Percentiles rank a stretch among this genome's conserved stretches.
Conservation (phyloP, 805 yeast genomes). For the Kregervanrija delftensis region DNA sequence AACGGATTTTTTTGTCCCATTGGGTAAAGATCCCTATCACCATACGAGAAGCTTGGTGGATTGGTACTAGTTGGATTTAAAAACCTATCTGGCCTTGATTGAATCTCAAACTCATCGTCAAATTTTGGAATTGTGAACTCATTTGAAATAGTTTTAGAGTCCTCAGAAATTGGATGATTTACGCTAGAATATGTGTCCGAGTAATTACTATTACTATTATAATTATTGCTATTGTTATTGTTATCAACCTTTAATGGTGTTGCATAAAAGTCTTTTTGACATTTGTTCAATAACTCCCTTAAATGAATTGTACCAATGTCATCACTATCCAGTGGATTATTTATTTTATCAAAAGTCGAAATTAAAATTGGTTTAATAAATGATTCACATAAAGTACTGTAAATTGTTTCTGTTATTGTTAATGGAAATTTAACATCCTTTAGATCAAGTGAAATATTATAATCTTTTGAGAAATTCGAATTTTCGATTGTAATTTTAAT, state of each 20-base stretch:
- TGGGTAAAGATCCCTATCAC: slow-evolving; percentile 48
- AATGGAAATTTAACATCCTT: slow-evolving; percentile 2
- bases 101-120: slow-evolving; percentile 43
- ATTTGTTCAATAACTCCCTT: not conserved
- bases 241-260: not conserved
- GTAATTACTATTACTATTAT: not conserved
- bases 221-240: not conserved
- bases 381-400: not conserved
- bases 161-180: too few species aligned
- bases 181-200: not conserved
- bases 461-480: not conserved
- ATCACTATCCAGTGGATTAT: not conserved
- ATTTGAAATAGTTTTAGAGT: slow-evolving; percentile 15
- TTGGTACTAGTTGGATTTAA: not conserved
- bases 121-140: slow-evolving; percentile 41
- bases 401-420: slow-evolving; percentile 1
- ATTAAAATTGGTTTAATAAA: not conserved
- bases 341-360: too few species aligned
- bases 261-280: not conserved
- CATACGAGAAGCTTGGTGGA: slow-evolving; percentile 23
- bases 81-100: slow-evolving; percentile 6
- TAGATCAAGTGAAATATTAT: not conserved
- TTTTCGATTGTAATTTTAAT: not conserved
- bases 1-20: slow-evolving; percentile 32
- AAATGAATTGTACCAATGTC: not conserved